phyloP scores from a whole-genome alignment of 2,329 filamentous ascomycete species.

The Sporothrix brunneoviolacea region DNA sequence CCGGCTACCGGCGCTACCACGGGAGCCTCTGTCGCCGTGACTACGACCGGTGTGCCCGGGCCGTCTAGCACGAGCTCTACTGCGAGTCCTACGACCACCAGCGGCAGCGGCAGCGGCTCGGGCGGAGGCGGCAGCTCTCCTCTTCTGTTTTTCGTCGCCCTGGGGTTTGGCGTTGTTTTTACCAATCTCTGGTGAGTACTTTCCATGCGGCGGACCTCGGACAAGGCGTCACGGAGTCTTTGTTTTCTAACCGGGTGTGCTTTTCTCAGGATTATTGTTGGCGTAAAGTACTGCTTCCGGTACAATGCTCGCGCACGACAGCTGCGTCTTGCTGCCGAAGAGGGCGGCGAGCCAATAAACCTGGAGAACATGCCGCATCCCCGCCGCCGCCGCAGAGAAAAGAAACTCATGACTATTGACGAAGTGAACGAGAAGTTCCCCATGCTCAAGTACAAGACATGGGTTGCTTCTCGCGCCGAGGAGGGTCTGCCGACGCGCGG shows the following conservation, averaged over 20 bases:
- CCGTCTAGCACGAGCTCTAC: not conserved
- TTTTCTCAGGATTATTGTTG: slow-evolving; percentile 83
- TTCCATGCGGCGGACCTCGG: too few relatives aligned
- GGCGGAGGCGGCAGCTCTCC: slow-evolving; percentile 32
- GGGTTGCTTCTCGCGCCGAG: slow-evolving; percentile 76
- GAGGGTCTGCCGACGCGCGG: slow-evolving; percentile 79
- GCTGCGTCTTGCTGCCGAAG: slow-evolving; percentile 63
- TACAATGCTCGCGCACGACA: slow-evolving; percentile 92
- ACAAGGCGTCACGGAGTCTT: too few relatives aligned
- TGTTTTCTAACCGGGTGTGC: too few relatives aligned
- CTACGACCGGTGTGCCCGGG: not conserved
- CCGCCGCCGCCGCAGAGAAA: slow-evolving; percentile 82
- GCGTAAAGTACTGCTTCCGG: slow-evolving; percentile 98
- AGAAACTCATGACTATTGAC: slow-evolving; percentile 98
- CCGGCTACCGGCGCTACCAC: not conserved
- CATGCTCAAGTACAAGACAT: slow-evolving; percentile 91
- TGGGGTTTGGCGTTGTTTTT: slow-evolving; percentile 96
- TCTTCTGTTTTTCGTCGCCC: slow-evolving; percentile 38
- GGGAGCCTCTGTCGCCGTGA: not conserved
- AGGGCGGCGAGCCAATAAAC: slow-evolving; percentile 83
- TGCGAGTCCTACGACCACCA: slow-evolving; percentile 11
- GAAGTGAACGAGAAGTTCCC: slow-evolving; percentile 98
- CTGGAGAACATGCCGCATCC: slow-evolving; percentile 77
- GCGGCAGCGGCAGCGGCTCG: not conserved
- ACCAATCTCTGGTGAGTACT: slow-evolving; percentile 93